Conservation (phyloP, 1,139 yeast genomes). For the Geotrichum europaeum region DNA sequence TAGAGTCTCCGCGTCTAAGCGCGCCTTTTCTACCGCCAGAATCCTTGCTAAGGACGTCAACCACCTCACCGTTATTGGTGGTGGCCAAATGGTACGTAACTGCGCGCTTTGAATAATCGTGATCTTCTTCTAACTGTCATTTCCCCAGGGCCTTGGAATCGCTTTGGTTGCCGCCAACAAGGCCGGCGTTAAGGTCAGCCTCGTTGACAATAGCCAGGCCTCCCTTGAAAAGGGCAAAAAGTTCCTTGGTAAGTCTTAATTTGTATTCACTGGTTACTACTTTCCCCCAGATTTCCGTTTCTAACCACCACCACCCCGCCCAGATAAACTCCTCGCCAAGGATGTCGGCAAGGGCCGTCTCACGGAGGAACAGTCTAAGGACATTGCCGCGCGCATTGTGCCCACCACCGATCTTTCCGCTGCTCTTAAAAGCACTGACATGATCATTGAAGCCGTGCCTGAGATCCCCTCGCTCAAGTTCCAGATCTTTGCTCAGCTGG, state of each 20-base stretch:
- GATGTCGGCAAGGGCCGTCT: slow-evolving; percentile 36
- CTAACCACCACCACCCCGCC: not conserved
- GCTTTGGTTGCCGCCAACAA: slow-evolving; percentile 41
- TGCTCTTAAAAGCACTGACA: slow-evolving; percentile 33
- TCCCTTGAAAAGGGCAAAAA: slow-evolving; percentile 33
- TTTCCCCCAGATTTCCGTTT: not conserved
- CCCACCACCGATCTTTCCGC: slow-evolving; percentile 28
- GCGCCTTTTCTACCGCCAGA: slow-evolving; percentile 15
- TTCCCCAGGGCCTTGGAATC: slow-evolving; percentile 37
- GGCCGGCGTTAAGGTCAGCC: slow-evolving; percentile 36
- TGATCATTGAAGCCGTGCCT: slow-evolving; percentile 43
- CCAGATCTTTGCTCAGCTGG: slow-evolving; percentile 35
- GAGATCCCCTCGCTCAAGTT: slow-evolving; percentile 38
- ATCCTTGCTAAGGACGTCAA: slow-evolving; percentile 16
- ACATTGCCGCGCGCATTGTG: slow-evolving; percentile 29
- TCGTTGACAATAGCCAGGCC: slow-evolving; percentile 35
- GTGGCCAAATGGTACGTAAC: slow-evolving; percentile 35
- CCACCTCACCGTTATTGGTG: slow-evolving; percentile 36
- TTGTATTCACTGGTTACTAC: not conserved
- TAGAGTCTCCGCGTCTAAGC: slow-evolving; percentile 1
- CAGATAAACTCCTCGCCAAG: slow-evolving; percentile 36
- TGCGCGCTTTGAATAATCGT: not conserved
- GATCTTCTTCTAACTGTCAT: slow-evolving; percentile 3
- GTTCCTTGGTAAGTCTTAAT: slow-evolving; percentile 27
- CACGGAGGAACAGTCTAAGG: slow-evolving; percentile 32